phyloP scores from a whole-genome alignment of 1,284 basidiomycete genomes.

The Apiotrichum sp. region DNA sequence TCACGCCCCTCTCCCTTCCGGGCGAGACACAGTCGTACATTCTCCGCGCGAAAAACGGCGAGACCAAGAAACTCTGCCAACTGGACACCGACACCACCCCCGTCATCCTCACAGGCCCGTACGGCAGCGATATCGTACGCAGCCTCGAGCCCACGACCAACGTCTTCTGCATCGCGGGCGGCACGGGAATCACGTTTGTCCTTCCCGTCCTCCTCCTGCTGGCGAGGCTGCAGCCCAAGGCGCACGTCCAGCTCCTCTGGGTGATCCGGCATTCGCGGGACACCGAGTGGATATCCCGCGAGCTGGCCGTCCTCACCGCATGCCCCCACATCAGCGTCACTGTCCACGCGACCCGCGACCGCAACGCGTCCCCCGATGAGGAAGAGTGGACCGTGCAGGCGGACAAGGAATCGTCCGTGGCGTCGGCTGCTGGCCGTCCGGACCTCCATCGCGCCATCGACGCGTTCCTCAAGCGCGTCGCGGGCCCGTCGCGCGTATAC shows the following conservation, averaged over 20 bases:
- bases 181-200: conserved; percentile 32
- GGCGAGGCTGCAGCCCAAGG: conserved; percentile 8
- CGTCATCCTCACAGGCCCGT: conserved; percentile 30
- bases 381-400: no score
- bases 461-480: conserved; percentile 1
- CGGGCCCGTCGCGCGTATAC: conserved; percentile 16
- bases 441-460: background rate
- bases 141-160: conserved; percentile 9
- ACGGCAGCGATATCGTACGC: conserved; percentile 20
- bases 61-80: conserved; percentile 17
- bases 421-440: conserved; percentile 1
- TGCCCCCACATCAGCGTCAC: conserved; percentile 14
- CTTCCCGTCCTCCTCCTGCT: conserved; percentile 27
- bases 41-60: conserved; percentile 26
- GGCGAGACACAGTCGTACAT: conserved; percentile 22
- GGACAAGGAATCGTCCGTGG: no score
- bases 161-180: conserved; percentile 41
- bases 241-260: conserved; percentile 25
- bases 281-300: conserved; percentile 23
- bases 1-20: conserved; percentile 29
- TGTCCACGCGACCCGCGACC: conserved; percentile 20
- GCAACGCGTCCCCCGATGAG: no score
- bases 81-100: conserved; percentile 10
- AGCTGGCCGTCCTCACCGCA: conserved; percentile 19
- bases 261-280: conserved; percentile 20